A percentile compares a stretch with the other conserved stretches of the same genome.
These are phyloP conservation scores for Paramecium sonneborni DNA, from an alignment of 73 alveolate species.

Conservation along the genomic window DNA sequence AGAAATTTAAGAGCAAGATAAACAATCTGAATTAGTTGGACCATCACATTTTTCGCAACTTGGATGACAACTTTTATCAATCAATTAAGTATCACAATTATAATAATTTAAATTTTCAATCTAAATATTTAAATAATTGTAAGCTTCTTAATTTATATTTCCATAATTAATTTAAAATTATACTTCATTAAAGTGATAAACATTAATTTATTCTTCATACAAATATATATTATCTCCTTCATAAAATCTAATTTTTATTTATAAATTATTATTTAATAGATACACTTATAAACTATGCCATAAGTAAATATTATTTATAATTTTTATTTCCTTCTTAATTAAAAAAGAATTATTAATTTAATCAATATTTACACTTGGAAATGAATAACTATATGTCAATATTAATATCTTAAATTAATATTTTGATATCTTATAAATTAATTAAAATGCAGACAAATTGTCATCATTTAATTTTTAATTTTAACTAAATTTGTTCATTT, in stretches of 20 bases:
- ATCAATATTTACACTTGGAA: neutral
- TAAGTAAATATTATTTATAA: neutral
- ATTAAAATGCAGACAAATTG: neutral
- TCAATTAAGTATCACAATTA: neutral
- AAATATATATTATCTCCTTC: neutral
- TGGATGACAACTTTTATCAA: neutral
- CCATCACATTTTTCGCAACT: neutral
- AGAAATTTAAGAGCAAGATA: neutral
- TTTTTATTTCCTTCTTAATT: neutral
- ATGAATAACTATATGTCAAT: neutral
- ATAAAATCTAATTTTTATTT: neutral
- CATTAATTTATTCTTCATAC: neutral
- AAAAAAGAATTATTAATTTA: neutral
- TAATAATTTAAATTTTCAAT: too few relatives aligned
- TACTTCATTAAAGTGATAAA: neutral
- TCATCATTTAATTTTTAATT: neutral
- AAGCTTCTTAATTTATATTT: neutral
- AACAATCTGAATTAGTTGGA: neutral
- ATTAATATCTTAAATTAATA: neutral
- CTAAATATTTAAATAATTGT: neutral
- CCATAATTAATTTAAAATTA: neutral
- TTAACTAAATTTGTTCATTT: neutral
- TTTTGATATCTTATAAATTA: neutral
- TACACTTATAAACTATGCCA: neutral
- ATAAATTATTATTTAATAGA: neutral